Percentiles rank a stretch among this genome's conserved stretches.
Conservation (phyloP, 176 grass and related monocot genomes). For the Avena insularis region DNA sequence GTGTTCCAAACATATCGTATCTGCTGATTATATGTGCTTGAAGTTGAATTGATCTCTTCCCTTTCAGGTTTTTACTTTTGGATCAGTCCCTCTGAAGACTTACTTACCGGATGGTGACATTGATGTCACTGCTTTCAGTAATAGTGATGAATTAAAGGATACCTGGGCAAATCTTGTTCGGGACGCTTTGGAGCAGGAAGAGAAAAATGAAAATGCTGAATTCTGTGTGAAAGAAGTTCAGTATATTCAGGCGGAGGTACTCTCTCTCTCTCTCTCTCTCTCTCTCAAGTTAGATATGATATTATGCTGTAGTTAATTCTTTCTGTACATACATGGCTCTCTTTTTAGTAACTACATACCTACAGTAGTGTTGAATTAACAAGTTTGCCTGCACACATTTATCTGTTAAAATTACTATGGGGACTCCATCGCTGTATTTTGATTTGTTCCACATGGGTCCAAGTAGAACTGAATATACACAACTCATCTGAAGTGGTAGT, state of each 20-base stretch:
- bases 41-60: conserved; percentile 8
- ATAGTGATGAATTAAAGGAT: conserved; percentile 79
- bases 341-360: conserved; percentile 7
- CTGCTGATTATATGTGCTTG: conserved; percentile 16
- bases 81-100: conserved; percentile 95
- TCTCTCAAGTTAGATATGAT: conserved; percentile 5
- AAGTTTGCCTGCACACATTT: background rate
- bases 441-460: background rate
- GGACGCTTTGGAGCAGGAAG: conserved; percentile 83
- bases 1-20: conserved; percentile 5
- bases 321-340: background rate
- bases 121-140: conserved; percentile 86
- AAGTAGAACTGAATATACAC: conserved; percentile 4
- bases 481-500: conserved; percentile 26
- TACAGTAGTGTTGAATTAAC: background rate
- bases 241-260: conserved; percentile 98
- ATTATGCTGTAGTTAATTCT: background rate
- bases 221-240: conserved; percentile 94
- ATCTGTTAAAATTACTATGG: conserved; percentile 25
- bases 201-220: conserved; percentile 82
- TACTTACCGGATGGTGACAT: conserved; percentile 99
- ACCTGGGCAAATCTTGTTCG: conserved; percentile 80
- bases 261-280: background rate
- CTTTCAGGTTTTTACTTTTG: conserved; percentile 84
- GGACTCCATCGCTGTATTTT: conserved; percentile 29